Percentiles rank a stretch among this genome's conserved stretches.
Conservation (phyloP, 2,329 filamentous ascomycete genomes). For the Pseudogymnoascus sp. region DNA sequence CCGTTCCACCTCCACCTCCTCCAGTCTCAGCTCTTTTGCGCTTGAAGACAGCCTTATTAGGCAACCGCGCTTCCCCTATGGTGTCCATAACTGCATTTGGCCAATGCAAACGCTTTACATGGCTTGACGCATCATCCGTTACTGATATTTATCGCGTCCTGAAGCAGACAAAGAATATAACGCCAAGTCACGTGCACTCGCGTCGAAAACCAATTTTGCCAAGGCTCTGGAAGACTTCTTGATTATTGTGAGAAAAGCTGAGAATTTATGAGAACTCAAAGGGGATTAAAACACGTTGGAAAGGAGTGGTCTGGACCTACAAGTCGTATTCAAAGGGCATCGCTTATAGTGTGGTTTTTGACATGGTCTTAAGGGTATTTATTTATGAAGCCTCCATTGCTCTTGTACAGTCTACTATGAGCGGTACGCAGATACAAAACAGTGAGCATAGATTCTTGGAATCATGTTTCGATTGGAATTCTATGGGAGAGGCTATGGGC, state of each 20-base stretch:
- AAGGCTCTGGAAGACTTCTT: background rate
- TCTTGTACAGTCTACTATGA: background rate
- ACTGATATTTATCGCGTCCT: background rate
- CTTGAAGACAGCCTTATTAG: slow-evolving; percentile 24
- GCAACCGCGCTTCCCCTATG: background rate
- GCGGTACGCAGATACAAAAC: background rate
- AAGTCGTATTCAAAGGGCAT: background rate
- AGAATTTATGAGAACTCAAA: background rate
- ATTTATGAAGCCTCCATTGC: background rate
- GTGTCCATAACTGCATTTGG: background rate
- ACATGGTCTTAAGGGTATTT: background rate
- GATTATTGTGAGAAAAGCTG: background rate
- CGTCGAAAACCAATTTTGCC: background rate
- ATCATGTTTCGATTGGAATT: slow-evolving; percentile 1
- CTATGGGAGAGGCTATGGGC: slow-evolving; percentile 1
- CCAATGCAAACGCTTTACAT: background rate
- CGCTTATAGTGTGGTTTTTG: background rate
- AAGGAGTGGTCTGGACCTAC: background rate
- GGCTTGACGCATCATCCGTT: background rate
- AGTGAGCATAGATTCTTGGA: background rate
- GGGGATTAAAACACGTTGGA: background rate
- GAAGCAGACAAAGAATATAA: background rate
- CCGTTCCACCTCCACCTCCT: slow-evolving; percentile 15
- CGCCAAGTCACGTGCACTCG: slow-evolving; percentile 2
- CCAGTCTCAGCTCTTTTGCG: slow-evolving; percentile 32